These are phyloP conservation scores for Xanthoconium stramineum DNA, from an alignment of 768 basidiomycete species.

Conservation along the genomic window DNA sequence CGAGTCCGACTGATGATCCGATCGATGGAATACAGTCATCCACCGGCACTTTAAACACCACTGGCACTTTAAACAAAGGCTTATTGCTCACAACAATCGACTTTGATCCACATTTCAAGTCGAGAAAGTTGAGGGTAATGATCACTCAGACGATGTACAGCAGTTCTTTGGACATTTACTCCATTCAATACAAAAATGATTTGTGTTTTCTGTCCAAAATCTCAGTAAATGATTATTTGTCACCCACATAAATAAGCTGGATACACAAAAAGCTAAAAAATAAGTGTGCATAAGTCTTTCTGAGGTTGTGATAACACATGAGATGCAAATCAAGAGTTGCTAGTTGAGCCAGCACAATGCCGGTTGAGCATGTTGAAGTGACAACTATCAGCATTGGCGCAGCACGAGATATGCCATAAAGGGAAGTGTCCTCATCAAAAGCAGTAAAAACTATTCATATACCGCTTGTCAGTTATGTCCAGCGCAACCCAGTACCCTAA, in stretches of 20 bases:
- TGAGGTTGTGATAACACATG: too few species aligned
- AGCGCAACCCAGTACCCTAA: too few species aligned
- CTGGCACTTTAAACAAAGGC: background rate
- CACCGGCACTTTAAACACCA: background rate
- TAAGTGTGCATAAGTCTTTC: background rate
- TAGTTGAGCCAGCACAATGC: background rate
- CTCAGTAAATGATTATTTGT: too few species aligned
- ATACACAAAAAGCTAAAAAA: background rate
- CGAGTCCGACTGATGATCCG: too few species aligned
- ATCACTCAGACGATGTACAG: background rate
- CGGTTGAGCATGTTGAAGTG: background rate
- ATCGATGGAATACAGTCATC: background rate
- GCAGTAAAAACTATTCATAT: too few species aligned
- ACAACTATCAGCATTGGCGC: too few species aligned
- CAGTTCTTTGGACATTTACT: background rate
- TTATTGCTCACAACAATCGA: background rate
- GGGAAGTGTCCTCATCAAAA: too few species aligned
- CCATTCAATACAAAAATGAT: too few species aligned
- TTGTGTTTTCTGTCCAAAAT: too few species aligned
- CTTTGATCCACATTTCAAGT: background rate
- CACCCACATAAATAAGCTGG: too few species aligned
- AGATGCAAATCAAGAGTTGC: background rate
- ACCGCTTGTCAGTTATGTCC: too few species aligned
- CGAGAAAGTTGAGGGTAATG: background rate
- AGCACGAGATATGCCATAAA: too few species aligned